Percentiles rank a stretch among this genome's conserved stretches.
phyloP scores from a whole-genome alignment of 1,284 basidiomycete genomes.

The Boletus hoseneyae region DNA sequence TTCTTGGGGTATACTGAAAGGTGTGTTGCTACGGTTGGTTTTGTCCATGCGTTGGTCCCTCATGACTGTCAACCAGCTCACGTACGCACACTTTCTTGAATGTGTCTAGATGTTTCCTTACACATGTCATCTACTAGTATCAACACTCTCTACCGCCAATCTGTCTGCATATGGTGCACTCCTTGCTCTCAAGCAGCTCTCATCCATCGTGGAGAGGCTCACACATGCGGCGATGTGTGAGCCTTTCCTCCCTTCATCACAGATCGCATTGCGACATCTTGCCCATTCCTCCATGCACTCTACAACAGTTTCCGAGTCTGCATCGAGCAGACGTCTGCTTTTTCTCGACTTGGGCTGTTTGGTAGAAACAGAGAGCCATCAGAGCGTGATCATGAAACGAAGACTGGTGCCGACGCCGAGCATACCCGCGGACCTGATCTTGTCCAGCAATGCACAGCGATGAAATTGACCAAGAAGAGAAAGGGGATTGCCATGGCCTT shows the following conservation, averaged over 20 bases:
- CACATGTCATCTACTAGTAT: constrained; percentile 21
- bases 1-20: constrained; percentile 74
- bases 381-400: constrained; percentile 58
- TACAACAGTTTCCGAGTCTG: not conserved
- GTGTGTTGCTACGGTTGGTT: constrained; percentile 34
- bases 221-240: constrained; percentile 66
- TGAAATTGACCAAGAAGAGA: constrained; percentile 77
- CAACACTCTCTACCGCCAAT: constrained; percentile 31
- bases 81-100: constrained; percentile 55
- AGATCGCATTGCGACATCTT: constrained; percentile 30
- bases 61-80: constrained; percentile 42
- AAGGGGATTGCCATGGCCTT: constrained; percentile 63
- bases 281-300: not conserved
- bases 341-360: constrained; percentile 29
- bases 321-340: too few species aligned
- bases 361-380: constrained; percentile 66
- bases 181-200: constrained; percentile 49
- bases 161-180: constrained; percentile 34
- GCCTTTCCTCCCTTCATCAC: constrained; percentile 46
- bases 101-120: constrained; percentile 56
- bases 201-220: constrained; percentile 55
- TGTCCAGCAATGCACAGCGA: constrained; percentile 61
- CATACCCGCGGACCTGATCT: constrained; percentile 60
- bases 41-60: not conserved
- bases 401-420: constrained; percentile 69